These are phyloP conservation scores for Alternaria burnsii DNA, from an alignment of 2,329 filamentous ascomycete species.

Conservation along the genomic window DNA sequence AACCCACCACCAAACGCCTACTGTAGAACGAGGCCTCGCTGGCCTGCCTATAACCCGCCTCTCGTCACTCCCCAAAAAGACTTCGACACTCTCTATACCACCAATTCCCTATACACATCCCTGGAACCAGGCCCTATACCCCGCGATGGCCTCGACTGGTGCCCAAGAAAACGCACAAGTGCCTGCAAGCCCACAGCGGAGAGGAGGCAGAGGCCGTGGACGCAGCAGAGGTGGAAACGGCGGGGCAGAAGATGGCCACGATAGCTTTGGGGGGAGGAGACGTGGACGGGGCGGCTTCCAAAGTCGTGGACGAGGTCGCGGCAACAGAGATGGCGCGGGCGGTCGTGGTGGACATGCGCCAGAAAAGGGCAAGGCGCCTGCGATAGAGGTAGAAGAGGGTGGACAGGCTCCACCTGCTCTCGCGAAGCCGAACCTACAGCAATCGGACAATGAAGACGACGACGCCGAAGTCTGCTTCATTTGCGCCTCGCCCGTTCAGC, in stretches of 20 bases:
- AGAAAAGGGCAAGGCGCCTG: slow-evolving; percentile 43
- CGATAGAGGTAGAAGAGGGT: slow-evolving; percentile 17
- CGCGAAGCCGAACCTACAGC: slow-evolving; percentile 10
- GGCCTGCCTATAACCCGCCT: slow-evolving; percentile 17
- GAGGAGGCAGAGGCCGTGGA: slow-evolving; percentile 43
- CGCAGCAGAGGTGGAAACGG: slow-evolving; percentile 37
- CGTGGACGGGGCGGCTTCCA: slow-evolving; percentile 48
- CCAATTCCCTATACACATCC: slow-evolving; percentile 6
- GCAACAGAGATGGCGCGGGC: slow-evolving; percentile 46
- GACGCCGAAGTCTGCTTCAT: slow-evolving; percentile 91
- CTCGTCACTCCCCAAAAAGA: neutral
- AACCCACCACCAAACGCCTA: slow-evolving; percentile 23
- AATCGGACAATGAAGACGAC: slow-evolving; percentile 42
- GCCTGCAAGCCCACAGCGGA: slow-evolving; percentile 38
- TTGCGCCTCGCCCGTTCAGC: slow-evolving; percentile 87
- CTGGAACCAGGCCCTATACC: slow-evolving; percentile 21
- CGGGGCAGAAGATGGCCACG: slow-evolving; percentile 30
- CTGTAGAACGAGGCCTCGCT: slow-evolving; percentile 27
- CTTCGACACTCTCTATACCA: neutral
- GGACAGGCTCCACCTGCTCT: slow-evolving; percentile 9
- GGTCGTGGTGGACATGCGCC: slow-evolving; percentile 31
- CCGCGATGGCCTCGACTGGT: slow-evolving; percentile 46
- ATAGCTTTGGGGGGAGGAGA: slow-evolving; percentile 34
- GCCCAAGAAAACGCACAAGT: slow-evolving; percentile 35
- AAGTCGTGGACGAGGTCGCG: slow-evolving; percentile 42